A percentile compares a stretch with the other conserved stretches of the same genome.
Evolutionary conservation across 2,329 filamentous ascomycete genomes (phyloP).

Genomic region (Alternaria sp.): DNA sequence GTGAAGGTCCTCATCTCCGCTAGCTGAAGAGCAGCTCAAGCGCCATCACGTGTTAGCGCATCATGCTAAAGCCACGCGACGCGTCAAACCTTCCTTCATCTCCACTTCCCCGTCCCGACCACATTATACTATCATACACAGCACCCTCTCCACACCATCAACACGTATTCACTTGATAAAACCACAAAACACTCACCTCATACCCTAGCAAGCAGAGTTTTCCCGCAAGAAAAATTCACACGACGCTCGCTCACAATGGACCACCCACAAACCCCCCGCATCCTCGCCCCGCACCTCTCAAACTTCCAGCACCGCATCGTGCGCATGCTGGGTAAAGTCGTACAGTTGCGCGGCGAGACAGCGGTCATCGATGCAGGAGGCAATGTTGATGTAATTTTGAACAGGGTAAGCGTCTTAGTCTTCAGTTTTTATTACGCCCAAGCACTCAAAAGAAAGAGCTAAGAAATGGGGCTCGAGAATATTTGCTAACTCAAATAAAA

Average conservation of each 20-base stretch:
- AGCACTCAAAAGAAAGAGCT: not conserved
- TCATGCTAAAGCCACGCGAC: constrained; percentile 19
- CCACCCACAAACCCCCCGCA: constrained; percentile 71
- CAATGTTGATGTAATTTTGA: constrained; percentile 75
- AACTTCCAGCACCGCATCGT: constrained; percentile 76
- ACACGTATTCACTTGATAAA: not conserved
- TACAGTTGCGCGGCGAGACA: constrained; percentile 79
- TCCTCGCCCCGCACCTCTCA: constrained; percentile 81
- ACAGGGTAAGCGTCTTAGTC: constrained; percentile 64
- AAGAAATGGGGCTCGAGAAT: not conserved
- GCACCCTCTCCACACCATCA: not conserved
- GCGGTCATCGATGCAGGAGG: constrained; percentile 83
- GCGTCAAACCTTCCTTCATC: constrained; percentile 15
- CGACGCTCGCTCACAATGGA: constrained; percentile 35
- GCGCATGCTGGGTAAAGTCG: constrained; percentile 85
- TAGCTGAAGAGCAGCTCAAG: not conserved
- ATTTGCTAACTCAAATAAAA: not conserved
- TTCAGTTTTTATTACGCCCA: not conserved
- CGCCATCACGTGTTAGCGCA: constrained; percentile 21
- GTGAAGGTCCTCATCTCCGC: not conserved
- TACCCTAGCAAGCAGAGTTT: not conserved
- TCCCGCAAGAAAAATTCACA: not conserved
- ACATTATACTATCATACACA: not conserved
- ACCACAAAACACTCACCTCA: not conserved
- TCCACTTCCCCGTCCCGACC: constrained; percentile 1